Evolutionary conservation across 371 early-diverging fungal species (phyloP).

Genomic region (Mortierella sp.): DNA sequence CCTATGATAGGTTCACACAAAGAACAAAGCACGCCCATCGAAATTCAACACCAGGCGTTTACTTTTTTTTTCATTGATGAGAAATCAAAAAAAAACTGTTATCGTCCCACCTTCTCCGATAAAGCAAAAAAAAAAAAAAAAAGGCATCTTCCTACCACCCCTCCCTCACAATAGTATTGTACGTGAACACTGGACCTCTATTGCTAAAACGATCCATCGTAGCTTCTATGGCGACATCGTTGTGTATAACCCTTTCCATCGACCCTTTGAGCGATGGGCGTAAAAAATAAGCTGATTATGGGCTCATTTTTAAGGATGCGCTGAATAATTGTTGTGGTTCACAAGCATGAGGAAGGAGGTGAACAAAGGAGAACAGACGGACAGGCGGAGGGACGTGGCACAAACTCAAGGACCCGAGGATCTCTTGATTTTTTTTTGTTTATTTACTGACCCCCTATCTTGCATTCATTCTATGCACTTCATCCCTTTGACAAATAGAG

Average conservation of each 20-base stretch:
- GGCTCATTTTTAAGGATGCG: background rate
- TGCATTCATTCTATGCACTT: background rate
- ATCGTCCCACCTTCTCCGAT: background rate
- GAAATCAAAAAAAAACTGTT: background rate
- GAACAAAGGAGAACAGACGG: background rate
- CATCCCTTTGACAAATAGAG: no score
- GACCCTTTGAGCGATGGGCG: background rate
- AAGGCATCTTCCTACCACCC: background rate
- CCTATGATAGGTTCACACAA: background rate
- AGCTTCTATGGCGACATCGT: background rate
- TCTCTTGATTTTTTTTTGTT: background rate
- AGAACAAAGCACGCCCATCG: background rate
- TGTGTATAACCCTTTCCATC: background rate
- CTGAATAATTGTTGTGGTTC: constrained; percentile 1
- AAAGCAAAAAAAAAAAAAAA: background rate
- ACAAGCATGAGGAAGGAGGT: background rate
- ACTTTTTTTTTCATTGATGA: background rate
- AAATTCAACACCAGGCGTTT: background rate
- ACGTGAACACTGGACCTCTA: background rate
- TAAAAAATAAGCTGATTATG: background rate
- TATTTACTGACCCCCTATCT: background rate
- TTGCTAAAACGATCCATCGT: background rate
- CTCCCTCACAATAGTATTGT: background rate
- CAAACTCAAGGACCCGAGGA: background rate
- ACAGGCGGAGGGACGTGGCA: background rate